phyloP scores from a whole-genome alignment of 2,329 filamentous ascomycete species.

The Aspergillus brunneoviolaceus region DNA sequence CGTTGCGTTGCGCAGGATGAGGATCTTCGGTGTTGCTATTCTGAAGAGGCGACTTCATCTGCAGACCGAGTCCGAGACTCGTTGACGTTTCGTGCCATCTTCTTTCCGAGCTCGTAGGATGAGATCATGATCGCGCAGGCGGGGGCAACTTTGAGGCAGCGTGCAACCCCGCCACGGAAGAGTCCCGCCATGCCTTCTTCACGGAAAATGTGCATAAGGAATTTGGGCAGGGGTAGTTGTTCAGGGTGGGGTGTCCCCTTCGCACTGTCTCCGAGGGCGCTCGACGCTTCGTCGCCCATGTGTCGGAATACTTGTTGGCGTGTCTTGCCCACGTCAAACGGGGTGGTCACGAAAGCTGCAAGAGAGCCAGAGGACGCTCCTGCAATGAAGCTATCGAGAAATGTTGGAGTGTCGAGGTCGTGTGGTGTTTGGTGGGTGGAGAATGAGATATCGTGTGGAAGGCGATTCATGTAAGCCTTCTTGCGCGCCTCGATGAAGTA shows the following conservation, averaged over 20 bases:
- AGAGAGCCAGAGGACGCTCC: constrained; percentile 80
- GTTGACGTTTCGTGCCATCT: constrained; percentile 76
- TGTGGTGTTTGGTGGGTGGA: constrained; percentile 50
- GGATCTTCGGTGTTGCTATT: constrained; percentile 15
- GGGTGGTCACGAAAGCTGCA: constrained; percentile 85
- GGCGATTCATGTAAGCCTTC: constrained; percentile 36
- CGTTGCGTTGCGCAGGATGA: not conserved
- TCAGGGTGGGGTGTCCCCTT: constrained; percentile 57
- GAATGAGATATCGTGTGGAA: constrained; percentile 14
- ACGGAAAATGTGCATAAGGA: constrained; percentile 87
- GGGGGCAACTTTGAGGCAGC: constrained; percentile 90
- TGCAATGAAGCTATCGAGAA: constrained; percentile 84
- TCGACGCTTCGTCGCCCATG: constrained; percentile 39
- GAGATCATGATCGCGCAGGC: constrained; percentile 99
- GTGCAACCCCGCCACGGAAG: constrained; percentile 87
- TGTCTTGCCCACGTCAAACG: constrained; percentile 97
- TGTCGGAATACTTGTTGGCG: constrained; percentile 81
- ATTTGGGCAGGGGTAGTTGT: constrained; percentile 72
- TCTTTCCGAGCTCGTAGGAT: constrained; percentile 94
- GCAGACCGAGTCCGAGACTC: constrained; percentile 45
- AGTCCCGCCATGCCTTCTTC: constrained; percentile 78
- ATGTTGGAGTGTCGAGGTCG: constrained; percentile 73
- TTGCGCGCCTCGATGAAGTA: constrained; percentile 67
- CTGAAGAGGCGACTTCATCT: constrained; percentile 17
- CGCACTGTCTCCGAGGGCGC: constrained; percentile 11